Percentiles rank a stretch among this genome's conserved stretches.
These are phyloP conservation scores for Coemansia sp. DNA, from an alignment of 192 early-diverging fungal species.

Conservation along the genomic window DNA sequence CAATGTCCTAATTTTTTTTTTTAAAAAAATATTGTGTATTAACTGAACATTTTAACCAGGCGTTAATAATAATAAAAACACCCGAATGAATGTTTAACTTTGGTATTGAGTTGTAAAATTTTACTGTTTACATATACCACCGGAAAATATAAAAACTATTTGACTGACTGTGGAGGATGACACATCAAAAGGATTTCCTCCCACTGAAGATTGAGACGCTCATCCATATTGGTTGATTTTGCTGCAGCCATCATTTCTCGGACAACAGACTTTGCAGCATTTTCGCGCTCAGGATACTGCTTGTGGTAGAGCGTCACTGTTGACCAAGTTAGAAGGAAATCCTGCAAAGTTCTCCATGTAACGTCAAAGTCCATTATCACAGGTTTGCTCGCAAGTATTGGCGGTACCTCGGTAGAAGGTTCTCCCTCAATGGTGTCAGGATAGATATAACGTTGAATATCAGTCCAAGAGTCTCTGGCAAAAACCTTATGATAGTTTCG, in stretches of 20 bases:
- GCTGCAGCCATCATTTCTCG: constrained; percentile 35
- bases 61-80: too few species aligned
- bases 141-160: not conserved
- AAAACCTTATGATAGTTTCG: constrained; percentile 26
- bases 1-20: too few species aligned
- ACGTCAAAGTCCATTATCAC: constrained; percentile 25
- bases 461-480: constrained; percentile 10
- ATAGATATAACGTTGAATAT: constrained; percentile 21
- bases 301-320: constrained; percentile 11
- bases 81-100: too few species aligned
- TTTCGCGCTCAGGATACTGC: constrained; percentile 25
- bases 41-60: too few species aligned
- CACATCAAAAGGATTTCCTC: constrained; percentile 28
- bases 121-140: too few species aligned
- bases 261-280: constrained; percentile 10
- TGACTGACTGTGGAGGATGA: constrained; percentile 15
- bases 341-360: constrained; percentile 24
- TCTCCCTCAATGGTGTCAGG: constrained; percentile 17
- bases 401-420: constrained; percentile 13
- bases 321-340: constrained; percentile 34
- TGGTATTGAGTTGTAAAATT: too few species aligned
- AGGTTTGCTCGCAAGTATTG: constrained; percentile 3
- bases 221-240: constrained; percentile 27
- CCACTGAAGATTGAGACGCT: constrained; percentile 31
- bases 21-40: too few species aligned